Base-by-base conservation (phyloP, 2,329 filamentous ascomycete species). In the Hymenoscyphus fraxineus region DNA sequence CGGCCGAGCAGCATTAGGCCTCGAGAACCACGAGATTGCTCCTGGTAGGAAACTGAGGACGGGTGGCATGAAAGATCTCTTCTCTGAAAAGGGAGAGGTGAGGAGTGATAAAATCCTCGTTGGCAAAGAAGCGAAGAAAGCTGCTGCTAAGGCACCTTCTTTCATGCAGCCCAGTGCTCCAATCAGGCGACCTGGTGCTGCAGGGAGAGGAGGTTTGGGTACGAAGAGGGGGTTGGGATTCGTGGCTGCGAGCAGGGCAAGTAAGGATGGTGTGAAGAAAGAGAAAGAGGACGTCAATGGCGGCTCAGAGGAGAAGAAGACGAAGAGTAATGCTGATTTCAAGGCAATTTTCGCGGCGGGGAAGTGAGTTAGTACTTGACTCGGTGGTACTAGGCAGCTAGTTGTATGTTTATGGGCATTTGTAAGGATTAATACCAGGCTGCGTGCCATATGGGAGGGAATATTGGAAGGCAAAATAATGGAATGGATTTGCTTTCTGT, bases 1-100 rank as follows among this genome's bases (percentile, higher is more conserved):
- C 0, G 93, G 93, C 32, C 90, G 85, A 73, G 90, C 90, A 0
- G 81, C 85, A n/a, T 74, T 90, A 7, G 80, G 80, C 32, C 77
- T 90, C 2, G 81, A 86, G 55, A 84, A 84, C 6, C 73, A 80
- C 60, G 81, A 85, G 59, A 82, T 89, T 56, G 82, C 80, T 41
- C 58, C 71, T 16, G 83, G 81, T 2, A 78, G 79, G 41, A 83
- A 78, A 63, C 77, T 90, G 31, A 81, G 80, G 16, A 85, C 82
- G 0, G 87, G 85, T 7, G 78, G 80, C 2, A 73, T 83, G 27
- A 79, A 81, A 15, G 83, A 88, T 65, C 76, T 89, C 32, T 83
- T 85, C 63, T 78, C 78, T 31, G 77, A 81, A 60, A 84, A 81
- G 69, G 79, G 76, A 1, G 80, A 81, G 68, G 76, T 78, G 40